phyloP scores from a whole-genome alignment of 306 rosid genomes.

The Pyrus pyrifolia region DNA sequence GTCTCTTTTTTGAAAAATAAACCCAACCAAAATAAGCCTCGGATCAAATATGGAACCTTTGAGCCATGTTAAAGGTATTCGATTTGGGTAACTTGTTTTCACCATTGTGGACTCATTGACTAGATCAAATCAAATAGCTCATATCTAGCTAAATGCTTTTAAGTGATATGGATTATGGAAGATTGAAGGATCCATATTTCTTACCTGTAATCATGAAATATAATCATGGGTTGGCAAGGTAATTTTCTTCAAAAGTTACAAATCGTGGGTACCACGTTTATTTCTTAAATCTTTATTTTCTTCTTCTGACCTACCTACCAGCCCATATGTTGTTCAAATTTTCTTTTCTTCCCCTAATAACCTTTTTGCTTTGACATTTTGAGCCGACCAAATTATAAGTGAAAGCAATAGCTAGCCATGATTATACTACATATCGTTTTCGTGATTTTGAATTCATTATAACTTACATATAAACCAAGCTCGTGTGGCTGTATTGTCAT shows the following conservation, averaged over 20 bases:
- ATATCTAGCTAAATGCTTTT: neutral
- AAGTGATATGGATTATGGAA: neutral
- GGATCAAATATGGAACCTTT: neutral
- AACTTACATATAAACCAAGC: neutral
- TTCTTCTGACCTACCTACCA: neutral
- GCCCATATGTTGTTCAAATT: neutral
- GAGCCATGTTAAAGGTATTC: neutral
- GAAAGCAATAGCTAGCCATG: constrained; percentile 1
- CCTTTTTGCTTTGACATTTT: constrained; percentile 4
- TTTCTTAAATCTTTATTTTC: neutral
- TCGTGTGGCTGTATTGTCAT: neutral
- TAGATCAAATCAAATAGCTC: neutral
- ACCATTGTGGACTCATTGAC: neutral
- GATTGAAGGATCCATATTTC: neutral
- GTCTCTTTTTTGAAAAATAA: no score
- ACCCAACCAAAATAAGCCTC: neutral
- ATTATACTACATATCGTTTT: neutral
- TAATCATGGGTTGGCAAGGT: constrained; percentile 1
- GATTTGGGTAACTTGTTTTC: neutral
- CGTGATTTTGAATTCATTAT: neutral
- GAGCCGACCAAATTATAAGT: constrained; percentile 1
- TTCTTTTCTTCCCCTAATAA: neutral
- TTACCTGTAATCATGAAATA: neutral
- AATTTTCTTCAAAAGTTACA: neutral
- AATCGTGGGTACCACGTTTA: neutral